Evolutionary conservation across 1,284 basidiomycete species (phyloP), one percentile per base, ranked within the genome.

Genomic region (Veloboletus limbatus): DNA sequence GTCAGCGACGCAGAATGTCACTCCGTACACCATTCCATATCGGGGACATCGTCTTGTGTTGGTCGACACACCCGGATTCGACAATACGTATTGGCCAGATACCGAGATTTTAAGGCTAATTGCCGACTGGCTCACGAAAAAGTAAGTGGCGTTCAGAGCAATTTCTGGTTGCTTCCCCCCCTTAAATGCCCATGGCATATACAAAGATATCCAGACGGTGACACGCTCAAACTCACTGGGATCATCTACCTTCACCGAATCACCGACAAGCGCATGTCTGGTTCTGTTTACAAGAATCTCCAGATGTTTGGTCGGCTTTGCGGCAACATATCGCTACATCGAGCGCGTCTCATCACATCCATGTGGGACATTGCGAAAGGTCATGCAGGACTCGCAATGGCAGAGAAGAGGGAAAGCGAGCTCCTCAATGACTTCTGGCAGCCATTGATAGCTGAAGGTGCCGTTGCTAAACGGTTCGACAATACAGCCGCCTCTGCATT

Each of bases 181-280:
- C 1, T 21, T 40, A 25, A 41, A n/a, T n/a, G n/a, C n/a, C n/a
- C n/a, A n/a, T n/a, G n/a, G n/a, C 35, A 7, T 20, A 16, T 11
- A 17, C 6, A 6, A 36, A 60, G 51, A 31, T 50, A 54, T 25
- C 11, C 42, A 7, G 20, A 25, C 2, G 37, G 38, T 0, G 8
- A 13, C 9, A 33, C 61, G 1, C 43, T 40, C 27, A 43, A 26
- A 22, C 55, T 74, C 5, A 56, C 65, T 13, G 76, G 75, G 0
- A 61, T 78, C 41, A 64, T 78, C n/a, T 78, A 77, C 55, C 56
- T 75, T 45, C 76, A 78, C 47, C 67, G 70, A 13, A 78, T 78
- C 43, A 69, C 71, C 18, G 75, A 77, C 53, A 65, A 65, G 53
- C 67, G 74, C 5, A 60, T 77, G 50, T 65, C 69, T 10, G 73